Evolutionary conservation across 2,329 filamentous ascomycete species (phyloP), one percentile per base, ranked within the genome.

Genomic region (Phaeophleospora eucalypticola): DNA sequence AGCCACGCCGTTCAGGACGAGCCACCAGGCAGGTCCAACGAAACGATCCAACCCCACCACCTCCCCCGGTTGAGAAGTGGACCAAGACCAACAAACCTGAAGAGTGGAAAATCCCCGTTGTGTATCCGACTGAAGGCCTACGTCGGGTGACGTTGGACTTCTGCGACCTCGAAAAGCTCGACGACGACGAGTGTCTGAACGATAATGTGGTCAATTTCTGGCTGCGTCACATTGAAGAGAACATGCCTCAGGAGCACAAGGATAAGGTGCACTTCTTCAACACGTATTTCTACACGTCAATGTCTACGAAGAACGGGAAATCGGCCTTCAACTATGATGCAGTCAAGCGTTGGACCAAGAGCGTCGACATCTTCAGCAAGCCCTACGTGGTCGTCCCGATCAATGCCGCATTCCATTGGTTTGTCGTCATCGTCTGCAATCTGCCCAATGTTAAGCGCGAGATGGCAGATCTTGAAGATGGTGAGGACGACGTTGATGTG

Each of bases 121-220:
- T 81, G 2, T 89, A 81, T 61, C 82, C 82, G 3, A 58, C 69
- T 4, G 80, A 81, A 2, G 79, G 76, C 44, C 16, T 33, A 24
- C 78, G 80, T 41, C 77, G 82, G 51, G 80, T 83, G 1, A 81
- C 77, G 1, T 81, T 93, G 1, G 80, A 87, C 46, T 81, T 78
- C 51, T 72, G 78, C n/a, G 88, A 93, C 60, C 82, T 97, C 27
- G 70, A 76, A 16, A 78, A 88, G 35, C 77, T 98, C 2, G 84
- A 95, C 50, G 87, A 94, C 53, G 87, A 83, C 10, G 80, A 95
- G 57, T 95, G 86, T 49, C 70, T 98, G 36, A 98, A 98, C 63
- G 93, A 98, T 70, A 95, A 89, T 60, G 72, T 98, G 20, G 86
- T 98, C 56, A 83, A 81, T 41, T 96, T 96, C 64, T 95, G 94